Conservation (phyloP, 2,329 filamentous ascomycete species). For the Lizonia empirigonia region DNA sequence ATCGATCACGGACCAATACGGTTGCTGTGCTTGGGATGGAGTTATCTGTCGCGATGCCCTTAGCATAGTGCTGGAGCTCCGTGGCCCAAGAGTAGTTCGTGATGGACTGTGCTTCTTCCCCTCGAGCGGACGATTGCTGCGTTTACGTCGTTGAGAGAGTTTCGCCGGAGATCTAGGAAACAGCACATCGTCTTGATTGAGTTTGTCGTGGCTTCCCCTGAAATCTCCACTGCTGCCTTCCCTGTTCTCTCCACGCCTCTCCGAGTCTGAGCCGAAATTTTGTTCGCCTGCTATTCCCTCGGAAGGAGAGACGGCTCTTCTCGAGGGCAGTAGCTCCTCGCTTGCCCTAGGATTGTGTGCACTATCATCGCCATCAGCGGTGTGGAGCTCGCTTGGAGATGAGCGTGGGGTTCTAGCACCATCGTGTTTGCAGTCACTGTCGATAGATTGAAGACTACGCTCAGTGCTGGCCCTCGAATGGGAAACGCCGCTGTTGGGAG, state of each 20-base stretch:
- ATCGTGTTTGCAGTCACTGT: conserved; percentile 3
- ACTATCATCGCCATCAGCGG: conserved; percentile 6
- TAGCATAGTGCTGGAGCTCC: background rate
- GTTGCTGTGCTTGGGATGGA: background rate
- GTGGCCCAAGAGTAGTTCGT: conserved; percentile 6
- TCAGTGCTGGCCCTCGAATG: no score
- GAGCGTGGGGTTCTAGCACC: background rate
- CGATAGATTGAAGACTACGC: conserved; percentile 1
- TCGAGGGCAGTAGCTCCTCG: conserved; percentile 8
- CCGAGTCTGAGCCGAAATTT: background rate
- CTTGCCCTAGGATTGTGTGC: conserved; percentile 1
- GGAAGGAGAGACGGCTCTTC: conserved; percentile 8
- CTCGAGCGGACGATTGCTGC: background rate
- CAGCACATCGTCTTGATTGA: background rate
- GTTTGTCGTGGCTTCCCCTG: background rate
- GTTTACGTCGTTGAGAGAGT: background rate
- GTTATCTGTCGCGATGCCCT: background rate
- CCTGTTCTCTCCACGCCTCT: background rate
- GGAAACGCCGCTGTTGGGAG: background rate
- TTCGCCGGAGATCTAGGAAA: conserved; percentile 1
- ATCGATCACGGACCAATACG: background rate
- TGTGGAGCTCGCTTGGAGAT: conserved; percentile 1
- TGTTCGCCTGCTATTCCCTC: conserved; percentile 1
- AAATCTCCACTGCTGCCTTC: conserved; percentile 1
- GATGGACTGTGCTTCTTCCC: background rate